Evolutionary conservation across 805 yeast genomes (phyloP), one percentile per base, ranked within the genome.

Genomic region (Hagleromyces aurorensis): DNA sequence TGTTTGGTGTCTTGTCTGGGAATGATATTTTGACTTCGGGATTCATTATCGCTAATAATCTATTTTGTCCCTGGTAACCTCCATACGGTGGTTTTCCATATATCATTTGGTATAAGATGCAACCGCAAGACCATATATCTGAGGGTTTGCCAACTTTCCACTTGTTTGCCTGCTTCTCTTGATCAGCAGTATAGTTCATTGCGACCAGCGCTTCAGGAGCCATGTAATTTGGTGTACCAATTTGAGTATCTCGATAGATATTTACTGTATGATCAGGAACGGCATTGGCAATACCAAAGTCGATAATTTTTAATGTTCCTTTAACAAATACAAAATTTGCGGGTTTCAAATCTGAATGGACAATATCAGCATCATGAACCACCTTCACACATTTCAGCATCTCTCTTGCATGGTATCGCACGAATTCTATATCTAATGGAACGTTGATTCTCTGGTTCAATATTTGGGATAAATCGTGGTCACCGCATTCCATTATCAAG

Each of bases 41-140:
- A 50, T 84, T 81, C 70, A 82, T 82, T 21, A 85, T 89, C 2
- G 95, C 95, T 50, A 78, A 62, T 21, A 85, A 64, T 36, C 94
- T 62, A 47, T 81, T 83, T 34, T 79, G 72, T 1, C 93, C 91
- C 29, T 75, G 71, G 44, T 71, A 83, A 3, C 67, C 65, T 1
- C 85, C 93, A 61, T 84, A 87, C 1, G 98, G 98, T 2, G 96
- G 89, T 37, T 70, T 69, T 0, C 96, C 96, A 46, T 91, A 93
- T 6, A 87, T 71, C 94, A 91, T 85, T 55, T 91, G 97, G 57
- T 86, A 89, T 1, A 91, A 64, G 3, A 91, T 89, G 54, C 97
- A 86, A 1, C 98, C 98, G 58, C 95, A 82, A 13, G 97, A 86
- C 98, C 98, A 91, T 10, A 91, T 77, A 59, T 91, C 98, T 2